A percentile compares a stretch with the other conserved stretches of the same genome.
Conservation (phyloP, 2,329 filamentous ascomycete genomes). For the Colletotrichum chlorophyti region DNA sequence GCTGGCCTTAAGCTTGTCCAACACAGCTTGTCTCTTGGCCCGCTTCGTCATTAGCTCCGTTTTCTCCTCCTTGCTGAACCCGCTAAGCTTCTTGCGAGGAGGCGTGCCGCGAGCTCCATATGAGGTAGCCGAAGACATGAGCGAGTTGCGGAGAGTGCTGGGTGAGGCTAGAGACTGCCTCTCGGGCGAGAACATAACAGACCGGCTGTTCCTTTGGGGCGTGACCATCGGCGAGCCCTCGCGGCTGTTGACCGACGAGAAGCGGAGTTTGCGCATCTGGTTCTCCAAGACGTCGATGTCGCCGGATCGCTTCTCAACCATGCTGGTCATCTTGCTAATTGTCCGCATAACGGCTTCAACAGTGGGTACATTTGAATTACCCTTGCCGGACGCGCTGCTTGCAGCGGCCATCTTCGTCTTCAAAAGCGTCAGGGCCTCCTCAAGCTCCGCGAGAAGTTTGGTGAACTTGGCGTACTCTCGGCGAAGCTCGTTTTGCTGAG, state of each 20-base stretch:
- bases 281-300: slow-evolving; percentile 91
- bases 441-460: slow-evolving; percentile 76
- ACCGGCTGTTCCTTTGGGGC: slow-evolving; percentile 42
- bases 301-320: slow-evolving; percentile 89
- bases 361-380: slow-evolving; percentile 69
- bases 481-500: slow-evolving; percentile 84
- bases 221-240: slow-evolving; percentile 51
- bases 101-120: slow-evolving; percentile 48
- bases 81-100: slow-evolving; percentile 67
- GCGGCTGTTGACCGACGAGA: slow-evolving; percentile 50
- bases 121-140: slow-evolving; percentile 49
- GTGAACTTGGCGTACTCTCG: slow-evolving; percentile 77
- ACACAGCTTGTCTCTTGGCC: slow-evolving; percentile 58
- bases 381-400: slow-evolving; percentile 54
- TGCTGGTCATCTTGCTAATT: slow-evolving; percentile 88
- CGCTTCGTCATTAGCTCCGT: slow-evolving; percentile 59
- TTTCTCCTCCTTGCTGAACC: slow-evolving; percentile 67
- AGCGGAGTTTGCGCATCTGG: slow-evolving; percentile 77
- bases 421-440: slow-evolving; percentile 80
- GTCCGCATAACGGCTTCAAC: slow-evolving; percentile 93
- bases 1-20: slow-evolving; percentile 56
- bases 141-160: slow-evolving; percentile 48
- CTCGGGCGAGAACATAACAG: slow-evolving; percentile 51
- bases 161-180: slow-evolving; percentile 44
- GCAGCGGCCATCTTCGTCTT: slow-evolving; percentile 76